phyloP scores from a whole-genome alignment of 1,284 basidiomycete species.

The Pseudozyma thailandica region DNA sequence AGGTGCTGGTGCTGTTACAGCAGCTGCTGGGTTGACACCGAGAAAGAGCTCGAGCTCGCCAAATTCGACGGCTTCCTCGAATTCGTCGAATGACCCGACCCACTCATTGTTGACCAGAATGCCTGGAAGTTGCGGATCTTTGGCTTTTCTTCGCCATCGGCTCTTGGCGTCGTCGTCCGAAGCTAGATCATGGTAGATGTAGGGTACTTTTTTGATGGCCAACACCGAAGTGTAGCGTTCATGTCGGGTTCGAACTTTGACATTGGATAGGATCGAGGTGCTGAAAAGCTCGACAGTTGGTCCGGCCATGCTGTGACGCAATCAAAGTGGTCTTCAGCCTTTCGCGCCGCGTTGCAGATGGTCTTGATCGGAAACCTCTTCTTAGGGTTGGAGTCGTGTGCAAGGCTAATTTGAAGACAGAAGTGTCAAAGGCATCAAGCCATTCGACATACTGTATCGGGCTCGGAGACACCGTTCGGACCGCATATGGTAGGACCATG shows the following conservation, averaged over 20 bases:
- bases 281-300: conserved; percentile 66
- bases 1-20: conserved; percentile 9
- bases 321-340: too few relatives aligned
- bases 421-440: neutral
- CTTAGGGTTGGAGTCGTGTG: neutral
- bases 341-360: neutral
- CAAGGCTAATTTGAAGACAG: too few relatives aligned
- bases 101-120: conserved; percentile 67
- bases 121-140: conserved; percentile 62
- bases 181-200: conserved; percentile 64
- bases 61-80: conserved; percentile 66
- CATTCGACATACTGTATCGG: neutral
- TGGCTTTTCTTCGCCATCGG: conserved; percentile 65
- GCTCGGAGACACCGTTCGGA: neutral
- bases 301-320: conserved; percentile 30
- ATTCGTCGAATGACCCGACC: conserved; percentile 66
- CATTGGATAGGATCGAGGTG: conserved; percentile 66
- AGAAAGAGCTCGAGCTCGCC: conserved; percentile 65
- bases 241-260: conserved; percentile 61
- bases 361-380: neutral
- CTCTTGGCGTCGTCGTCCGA: conserved; percentile 65
- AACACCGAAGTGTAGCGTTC: conserved; percentile 64
- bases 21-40: conserved; percentile 28
- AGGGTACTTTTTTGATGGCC: conserved; percentile 63
- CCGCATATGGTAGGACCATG: conserved; percentile 8